Conservation (phyloP, 1,139 yeast genomes). For the Suhomyces choctaworum region DNA sequence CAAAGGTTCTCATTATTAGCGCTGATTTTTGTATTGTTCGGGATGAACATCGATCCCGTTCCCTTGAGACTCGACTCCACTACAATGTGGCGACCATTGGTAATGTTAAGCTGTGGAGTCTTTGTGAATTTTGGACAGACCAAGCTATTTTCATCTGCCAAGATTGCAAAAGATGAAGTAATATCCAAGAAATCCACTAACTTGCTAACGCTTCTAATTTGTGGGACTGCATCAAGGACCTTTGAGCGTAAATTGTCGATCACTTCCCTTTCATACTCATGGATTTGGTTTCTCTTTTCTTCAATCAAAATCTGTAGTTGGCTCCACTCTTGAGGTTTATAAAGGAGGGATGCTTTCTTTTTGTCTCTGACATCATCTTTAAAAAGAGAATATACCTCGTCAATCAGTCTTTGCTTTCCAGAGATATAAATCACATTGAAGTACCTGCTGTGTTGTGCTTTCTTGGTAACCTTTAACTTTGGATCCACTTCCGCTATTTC, state of each 20-base stretch:
- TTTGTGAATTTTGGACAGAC: conserved; percentile 65
- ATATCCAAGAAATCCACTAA: conserved; percentile 72
- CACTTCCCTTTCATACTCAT: conserved; percentile 46
- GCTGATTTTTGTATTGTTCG: conserved; percentile 54
- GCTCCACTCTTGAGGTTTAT: conserved; percentile 38
- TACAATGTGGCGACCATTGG: conserved; percentile 78
- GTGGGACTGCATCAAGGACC: conserved; percentile 38
- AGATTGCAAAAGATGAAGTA: conserved; percentile 65
- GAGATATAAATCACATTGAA: conserved; percentile 36
- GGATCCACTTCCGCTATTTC: conserved; percentile 30
- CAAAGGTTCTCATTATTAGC: conserved; percentile 37
- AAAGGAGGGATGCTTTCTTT: conserved; percentile 31
- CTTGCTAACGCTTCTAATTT: conserved; percentile 47
- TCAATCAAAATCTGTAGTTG: conserved; percentile 29
- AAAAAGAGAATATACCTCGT: conserved; percentile 17
- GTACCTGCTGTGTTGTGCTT: conserved; percentile 33
- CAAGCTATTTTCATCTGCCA: conserved; percentile 65
- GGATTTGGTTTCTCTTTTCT: conserved; percentile 28
- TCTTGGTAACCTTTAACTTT: conserved; percentile 29
- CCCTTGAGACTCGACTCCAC: conserved; percentile 75
- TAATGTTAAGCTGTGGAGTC: conserved; percentile 45
- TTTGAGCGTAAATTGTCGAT: conserved; percentile 41
- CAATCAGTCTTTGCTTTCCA: conserved; percentile 34
- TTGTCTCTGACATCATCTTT: conserved; percentile 28
- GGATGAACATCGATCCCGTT: conserved; percentile 52